Evolutionary conservation across 371 early-diverging fungal genomes (phyloP).

Genomic region (Gilbertella persicaria): DNA sequence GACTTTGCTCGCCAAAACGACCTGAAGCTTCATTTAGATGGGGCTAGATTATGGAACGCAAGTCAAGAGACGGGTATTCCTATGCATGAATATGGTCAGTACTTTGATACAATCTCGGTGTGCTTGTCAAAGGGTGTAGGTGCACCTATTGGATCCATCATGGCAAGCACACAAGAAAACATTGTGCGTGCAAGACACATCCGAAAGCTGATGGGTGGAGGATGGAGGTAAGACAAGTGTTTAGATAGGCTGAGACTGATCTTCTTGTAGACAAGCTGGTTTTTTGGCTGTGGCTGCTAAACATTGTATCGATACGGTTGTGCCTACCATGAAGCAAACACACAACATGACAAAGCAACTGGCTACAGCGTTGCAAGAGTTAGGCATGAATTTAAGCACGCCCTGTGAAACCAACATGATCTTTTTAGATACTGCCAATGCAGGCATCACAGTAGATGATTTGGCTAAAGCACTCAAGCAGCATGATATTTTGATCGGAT

Average conservation of each 20-base stretch:
- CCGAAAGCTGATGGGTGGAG: conserved; percentile 89
- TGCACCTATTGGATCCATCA: conserved; percentile 87
- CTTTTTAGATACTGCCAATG: conserved; percentile 57
- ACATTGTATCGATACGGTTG: conserved; percentile 64
- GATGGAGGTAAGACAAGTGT: conserved; percentile 68
- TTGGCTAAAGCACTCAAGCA: conserved; percentile 47
- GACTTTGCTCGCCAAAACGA: conserved; percentile 48
- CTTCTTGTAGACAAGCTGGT: conserved; percentile 70
- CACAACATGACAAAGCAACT: conserved; percentile 66
- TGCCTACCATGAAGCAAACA: conserved; percentile 63
- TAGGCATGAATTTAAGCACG: conserved; percentile 61
- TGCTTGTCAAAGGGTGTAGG: conserved; percentile 89
- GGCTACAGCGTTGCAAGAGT: conserved; percentile 51
- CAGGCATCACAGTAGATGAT: conserved; percentile 48
- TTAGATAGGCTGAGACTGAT: too few species aligned
- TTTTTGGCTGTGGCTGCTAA: conserved; percentile 72
- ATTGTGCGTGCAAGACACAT: conserved; percentile 78
- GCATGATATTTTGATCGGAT: conserved; percentile 53
- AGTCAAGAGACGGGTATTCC: conserved; percentile 65
- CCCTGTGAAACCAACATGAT: conserved; percentile 92
- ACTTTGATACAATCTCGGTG: conserved; percentile 81
- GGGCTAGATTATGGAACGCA: conserved; percentile 92
- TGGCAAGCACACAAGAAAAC: conserved; percentile 60
- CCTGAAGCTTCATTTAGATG: conserved; percentile 80
- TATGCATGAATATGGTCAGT: conserved; percentile 66